These are phyloP conservation scores for Kodamaea fungicola DNA, from an alignment of 1,139 yeast genomes.

Conservation along the genomic window DNA sequence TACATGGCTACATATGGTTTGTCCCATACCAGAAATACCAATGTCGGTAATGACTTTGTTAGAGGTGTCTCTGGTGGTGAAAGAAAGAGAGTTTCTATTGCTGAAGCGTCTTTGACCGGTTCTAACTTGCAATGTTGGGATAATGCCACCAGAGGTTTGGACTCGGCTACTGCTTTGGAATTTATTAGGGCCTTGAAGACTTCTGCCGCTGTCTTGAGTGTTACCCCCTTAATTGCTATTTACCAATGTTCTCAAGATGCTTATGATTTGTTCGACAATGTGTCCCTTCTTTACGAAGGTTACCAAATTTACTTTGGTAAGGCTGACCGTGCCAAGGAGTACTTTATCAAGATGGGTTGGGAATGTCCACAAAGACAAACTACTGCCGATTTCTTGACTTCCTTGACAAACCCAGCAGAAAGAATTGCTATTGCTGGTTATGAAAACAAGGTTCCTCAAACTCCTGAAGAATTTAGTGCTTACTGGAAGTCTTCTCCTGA, in stretches of 20 bases:
- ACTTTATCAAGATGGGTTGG: conserved; percentile 22
- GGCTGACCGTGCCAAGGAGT: conserved; percentile 20
- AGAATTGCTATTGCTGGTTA: conserved; percentile 46
- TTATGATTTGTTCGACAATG: conserved; percentile 25
- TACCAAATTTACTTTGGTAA: conserved; percentile 23
- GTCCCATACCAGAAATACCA: conserved; percentile 18
- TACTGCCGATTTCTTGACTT: conserved; percentile 58
- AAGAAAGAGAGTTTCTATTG: conserved; percentile 23
- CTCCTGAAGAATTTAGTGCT: conserved; percentile 64
- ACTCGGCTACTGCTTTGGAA: conserved; percentile 24
- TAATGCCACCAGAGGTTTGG: conserved; percentile 24
- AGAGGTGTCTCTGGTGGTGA: conserved; percentile 27
- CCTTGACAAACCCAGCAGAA: conserved; percentile 53
- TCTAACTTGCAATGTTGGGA: conserved; percentile 25
- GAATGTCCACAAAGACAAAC: conserved; percentile 53
- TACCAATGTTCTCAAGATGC: conserved; percentile 29
- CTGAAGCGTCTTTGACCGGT: conserved; percentile 19
- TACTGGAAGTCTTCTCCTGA: conserved; percentile 64
- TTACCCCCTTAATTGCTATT: conserved; percentile 26
- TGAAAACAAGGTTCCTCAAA: conserved; percentile 63
- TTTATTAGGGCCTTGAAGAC: conserved; percentile 26
- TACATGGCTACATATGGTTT: conserved; percentile 22
- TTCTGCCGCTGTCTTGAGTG: conserved; percentile 20
- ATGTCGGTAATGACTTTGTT: conserved; percentile 22
- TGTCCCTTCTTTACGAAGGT: conserved; percentile 24